Conservation (phyloP, 176 grass and related monocot genomes). For the Melocanna baccifera region DNA sequence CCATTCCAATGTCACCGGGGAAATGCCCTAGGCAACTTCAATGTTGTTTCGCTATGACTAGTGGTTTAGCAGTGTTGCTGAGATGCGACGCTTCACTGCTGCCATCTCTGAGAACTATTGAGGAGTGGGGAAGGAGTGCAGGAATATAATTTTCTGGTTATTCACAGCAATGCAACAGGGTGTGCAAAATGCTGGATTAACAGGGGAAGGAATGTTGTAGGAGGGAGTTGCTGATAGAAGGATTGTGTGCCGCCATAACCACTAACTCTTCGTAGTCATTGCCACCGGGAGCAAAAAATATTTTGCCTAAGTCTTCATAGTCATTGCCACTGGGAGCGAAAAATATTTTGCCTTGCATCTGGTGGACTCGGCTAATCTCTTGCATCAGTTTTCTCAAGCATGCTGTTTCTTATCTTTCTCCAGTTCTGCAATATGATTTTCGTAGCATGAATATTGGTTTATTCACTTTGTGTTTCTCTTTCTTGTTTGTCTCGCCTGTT, state of each 20-base stretch:
- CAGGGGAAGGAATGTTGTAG: neutral
- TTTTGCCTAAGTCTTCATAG: neutral
- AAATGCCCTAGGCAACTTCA: neutral
- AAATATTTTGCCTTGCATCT: slow-evolving; percentile 8
- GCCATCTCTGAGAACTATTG: neutral
- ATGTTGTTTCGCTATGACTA: neutral
- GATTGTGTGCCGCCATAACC: slow-evolving; percentile 18
- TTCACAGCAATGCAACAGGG: neutral
- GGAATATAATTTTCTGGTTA: neutral
- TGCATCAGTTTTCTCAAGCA: neutral
- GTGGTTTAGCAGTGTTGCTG: neutral
- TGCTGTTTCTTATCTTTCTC: neutral
- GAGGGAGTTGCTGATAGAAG: neutral
- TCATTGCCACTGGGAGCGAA: neutral
- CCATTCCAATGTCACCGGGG: neutral
- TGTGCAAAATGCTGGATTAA: neutral
- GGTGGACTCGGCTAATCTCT: neutral
- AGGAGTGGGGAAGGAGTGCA: neutral
- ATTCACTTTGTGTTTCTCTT: neutral
- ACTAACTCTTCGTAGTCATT: neutral
- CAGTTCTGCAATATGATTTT: neutral
- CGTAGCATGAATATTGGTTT: neutral
- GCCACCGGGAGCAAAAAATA: neutral
- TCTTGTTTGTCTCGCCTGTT: neutral
- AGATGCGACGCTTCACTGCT: neutral